Evolutionary conservation across 345 rosid genomes (phyloP).

Genomic region (Excoecaria cochinchinensis): DNA sequence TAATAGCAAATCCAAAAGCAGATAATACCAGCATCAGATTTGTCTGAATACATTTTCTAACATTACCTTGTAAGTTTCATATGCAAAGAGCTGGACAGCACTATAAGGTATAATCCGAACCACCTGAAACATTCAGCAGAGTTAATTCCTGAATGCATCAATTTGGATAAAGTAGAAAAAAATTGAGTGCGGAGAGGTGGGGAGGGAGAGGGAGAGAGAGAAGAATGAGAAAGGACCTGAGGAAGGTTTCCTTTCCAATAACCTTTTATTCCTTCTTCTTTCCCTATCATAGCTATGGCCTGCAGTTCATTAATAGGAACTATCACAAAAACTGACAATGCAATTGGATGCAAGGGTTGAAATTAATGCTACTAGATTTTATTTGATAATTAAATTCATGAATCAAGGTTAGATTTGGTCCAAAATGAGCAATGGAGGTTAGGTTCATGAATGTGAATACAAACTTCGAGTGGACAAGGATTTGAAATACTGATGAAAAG

Average conservation of each 20-base stretch:
- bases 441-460: background rate
- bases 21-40: background rate
- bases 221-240: slow-evolving; percentile 51
- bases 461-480: background rate
- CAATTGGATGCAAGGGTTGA: background rate
- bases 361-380: background rate
- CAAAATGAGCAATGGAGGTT: background rate
- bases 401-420: background rate
- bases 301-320: slow-evolving; percentile 29
- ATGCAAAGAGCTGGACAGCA: slow-evolving; percentile 92
- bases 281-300: slow-evolving; percentile 76
- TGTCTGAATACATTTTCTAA: background rate
- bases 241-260: slow-evolving; percentile 99
- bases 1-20: slow-evolving; percentile 2
- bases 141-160: slow-evolving; percentile 3
- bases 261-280: slow-evolving; percentile 95
- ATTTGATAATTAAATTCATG: background rate
- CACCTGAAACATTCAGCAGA: slow-evolving; percentile 50
- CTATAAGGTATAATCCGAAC: slow-evolving; percentile 87
- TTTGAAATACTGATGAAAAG: background rate
- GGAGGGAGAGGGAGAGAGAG: background rate
- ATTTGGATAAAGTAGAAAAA: background rate
- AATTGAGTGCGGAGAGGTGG: no score
- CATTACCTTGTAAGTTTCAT: slow-evolving; percentile 86
- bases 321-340: background rate